Conservation (phyloP, 306 rosid genomes). For the Lathyrus oleraceus region DNA sequence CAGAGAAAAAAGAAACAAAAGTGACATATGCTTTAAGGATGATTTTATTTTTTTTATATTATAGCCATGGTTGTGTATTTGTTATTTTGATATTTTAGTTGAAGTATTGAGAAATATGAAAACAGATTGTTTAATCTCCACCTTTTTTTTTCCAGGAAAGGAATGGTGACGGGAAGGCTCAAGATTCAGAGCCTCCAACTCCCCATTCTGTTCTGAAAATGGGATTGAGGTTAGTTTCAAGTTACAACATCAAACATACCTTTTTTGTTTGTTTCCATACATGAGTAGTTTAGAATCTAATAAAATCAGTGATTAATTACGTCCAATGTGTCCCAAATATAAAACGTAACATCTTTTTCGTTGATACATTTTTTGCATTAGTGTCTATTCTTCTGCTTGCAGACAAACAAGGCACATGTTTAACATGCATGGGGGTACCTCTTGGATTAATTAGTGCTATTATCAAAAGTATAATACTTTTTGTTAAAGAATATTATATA, state of each 20-base stretch:
- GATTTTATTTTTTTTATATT: not conserved
- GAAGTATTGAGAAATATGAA: slow-evolving; percentile 14
- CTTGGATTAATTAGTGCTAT: slow-evolving; percentile 4
- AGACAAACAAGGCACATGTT: slow-evolving; percentile 6
- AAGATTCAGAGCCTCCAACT: slow-evolving; percentile 90
- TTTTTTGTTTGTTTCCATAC: not conserved
- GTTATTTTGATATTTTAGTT: slow-evolving; percentile 1
- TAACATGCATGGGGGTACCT: not conserved
- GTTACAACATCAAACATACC: slow-evolving; percentile 37
- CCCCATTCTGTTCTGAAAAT: slow-evolving; percentile 81
- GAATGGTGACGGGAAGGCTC: slow-evolving; percentile 71
- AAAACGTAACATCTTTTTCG: slow-evolving; percentile 16
- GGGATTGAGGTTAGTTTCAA: slow-evolving; percentile 74
- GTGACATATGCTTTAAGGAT: not conserved
- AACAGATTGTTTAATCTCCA: slow-evolving; percentile 11
- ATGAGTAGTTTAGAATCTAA: not conserved
- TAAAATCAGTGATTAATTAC: slow-evolving; percentile 25
- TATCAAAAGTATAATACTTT: not conserved
- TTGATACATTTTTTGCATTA: slow-evolving; percentile 9
- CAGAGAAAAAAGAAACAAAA: not conserved
- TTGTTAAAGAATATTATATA: not conserved
- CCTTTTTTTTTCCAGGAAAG: slow-evolving; percentile 65
- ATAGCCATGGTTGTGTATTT: slow-evolving; percentile 2
- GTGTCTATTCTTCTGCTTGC: slow-evolving; percentile 29
- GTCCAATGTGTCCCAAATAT: slow-evolving; percentile 33